Conservation (phyloP, 2,329 filamentous ascomycete genomes). For the Beauveria rudraprayagi region DNA sequence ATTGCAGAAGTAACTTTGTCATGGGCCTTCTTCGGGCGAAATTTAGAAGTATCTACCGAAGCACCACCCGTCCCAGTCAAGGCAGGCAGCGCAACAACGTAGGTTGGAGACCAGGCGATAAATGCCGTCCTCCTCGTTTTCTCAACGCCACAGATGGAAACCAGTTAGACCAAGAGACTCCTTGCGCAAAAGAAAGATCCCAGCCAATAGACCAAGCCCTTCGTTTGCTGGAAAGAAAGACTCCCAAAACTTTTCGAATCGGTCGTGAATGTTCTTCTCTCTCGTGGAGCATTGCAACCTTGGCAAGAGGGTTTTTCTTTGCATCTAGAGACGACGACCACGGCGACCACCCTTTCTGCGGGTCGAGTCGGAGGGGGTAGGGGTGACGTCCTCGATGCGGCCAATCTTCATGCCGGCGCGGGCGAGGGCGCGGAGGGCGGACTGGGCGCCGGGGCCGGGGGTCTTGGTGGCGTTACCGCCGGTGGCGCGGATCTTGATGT, state of each 20-base stretch:
- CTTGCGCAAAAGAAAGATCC: slow-evolving; percentile 18
- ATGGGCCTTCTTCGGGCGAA: slow-evolving; percentile 35
- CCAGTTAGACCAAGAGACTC: slow-evolving; percentile 34
- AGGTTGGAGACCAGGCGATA: slow-evolving; percentile 55
- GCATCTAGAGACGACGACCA: slow-evolving; percentile 91
- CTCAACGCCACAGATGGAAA: slow-evolving; percentile 55
- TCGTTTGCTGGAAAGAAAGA: not conserved
- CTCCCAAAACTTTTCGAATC: not conserved
- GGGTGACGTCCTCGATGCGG: slow-evolving; percentile 98
- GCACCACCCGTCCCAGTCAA: slow-evolving; percentile 21
- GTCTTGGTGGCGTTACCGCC: slow-evolving; percentile 99
- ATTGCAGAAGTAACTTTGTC: slow-evolving; percentile 29
- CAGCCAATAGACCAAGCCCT: not conserved
- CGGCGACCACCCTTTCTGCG: slow-evolving; percentile 99
- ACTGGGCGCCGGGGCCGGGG: slow-evolving; percentile 97
- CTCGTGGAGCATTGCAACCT: slow-evolving; percentile 3
- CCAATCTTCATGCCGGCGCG: slow-evolving; percentile 99
- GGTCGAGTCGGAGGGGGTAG: slow-evolving; percentile 97
- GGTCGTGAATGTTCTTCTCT: not conserved
- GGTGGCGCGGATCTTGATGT: slow-evolving; percentile 99
- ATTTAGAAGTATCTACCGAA: slow-evolving; percentile 33
- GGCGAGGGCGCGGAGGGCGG: slow-evolving; percentile 94
- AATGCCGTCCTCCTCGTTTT: slow-evolving; percentile 66
- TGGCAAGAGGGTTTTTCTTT: not conserved
- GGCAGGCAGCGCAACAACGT: slow-evolving; percentile 36